These are phyloP conservation scores for Pseudogymnoascus verrucosus DNA, from an alignment of 2,329 filamentous ascomycete species.

Conservation along the genomic window DNA sequence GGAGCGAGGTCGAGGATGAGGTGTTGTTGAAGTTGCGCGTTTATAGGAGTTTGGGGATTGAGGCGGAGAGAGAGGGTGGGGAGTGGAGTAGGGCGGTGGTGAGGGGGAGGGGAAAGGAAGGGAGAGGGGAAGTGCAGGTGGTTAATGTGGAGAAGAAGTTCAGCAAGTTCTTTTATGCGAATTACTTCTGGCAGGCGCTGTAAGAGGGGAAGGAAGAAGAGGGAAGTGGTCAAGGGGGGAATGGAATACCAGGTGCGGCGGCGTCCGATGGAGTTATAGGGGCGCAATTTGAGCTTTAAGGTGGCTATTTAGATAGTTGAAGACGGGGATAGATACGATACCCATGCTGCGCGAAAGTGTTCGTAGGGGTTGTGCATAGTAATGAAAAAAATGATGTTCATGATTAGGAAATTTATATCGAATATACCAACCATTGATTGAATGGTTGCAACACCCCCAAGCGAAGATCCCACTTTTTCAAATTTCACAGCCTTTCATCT, in stretches of 20 bases:
- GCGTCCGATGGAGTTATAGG: not conserved
- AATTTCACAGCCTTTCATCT: too few relatives aligned
- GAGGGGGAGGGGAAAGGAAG: constrained; percentile 76
- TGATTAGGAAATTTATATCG: not conserved
- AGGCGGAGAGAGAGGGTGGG: constrained; percentile 67
- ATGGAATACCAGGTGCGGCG: not conserved
- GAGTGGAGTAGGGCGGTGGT: constrained; percentile 83
- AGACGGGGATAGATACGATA: not conserved
- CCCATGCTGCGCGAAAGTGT: not conserved
- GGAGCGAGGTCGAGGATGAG: constrained; percentile 52
- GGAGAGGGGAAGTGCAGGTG: constrained; percentile 81
- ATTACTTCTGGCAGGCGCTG: constrained; percentile 90
- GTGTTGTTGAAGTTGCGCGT: constrained; percentile 74
- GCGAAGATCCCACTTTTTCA: too few relatives aligned
- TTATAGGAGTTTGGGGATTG: constrained; percentile 84
- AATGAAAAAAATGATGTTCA: not conserved
- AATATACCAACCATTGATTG: not conserved
- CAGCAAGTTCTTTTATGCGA: constrained; percentile 84
- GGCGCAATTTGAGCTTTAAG: not conserved
- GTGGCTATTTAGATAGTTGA: too few relatives aligned
- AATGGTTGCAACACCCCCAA: too few relatives aligned
- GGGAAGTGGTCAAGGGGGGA: not conserved
- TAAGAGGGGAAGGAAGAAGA: constrained; percentile 32
- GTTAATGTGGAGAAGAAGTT: constrained; percentile 92
- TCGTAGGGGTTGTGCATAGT: not conserved